Conservation (phyloP, 2,329 filamentous ascomycete genomes). For the Sphaerulina musiva region DNA sequence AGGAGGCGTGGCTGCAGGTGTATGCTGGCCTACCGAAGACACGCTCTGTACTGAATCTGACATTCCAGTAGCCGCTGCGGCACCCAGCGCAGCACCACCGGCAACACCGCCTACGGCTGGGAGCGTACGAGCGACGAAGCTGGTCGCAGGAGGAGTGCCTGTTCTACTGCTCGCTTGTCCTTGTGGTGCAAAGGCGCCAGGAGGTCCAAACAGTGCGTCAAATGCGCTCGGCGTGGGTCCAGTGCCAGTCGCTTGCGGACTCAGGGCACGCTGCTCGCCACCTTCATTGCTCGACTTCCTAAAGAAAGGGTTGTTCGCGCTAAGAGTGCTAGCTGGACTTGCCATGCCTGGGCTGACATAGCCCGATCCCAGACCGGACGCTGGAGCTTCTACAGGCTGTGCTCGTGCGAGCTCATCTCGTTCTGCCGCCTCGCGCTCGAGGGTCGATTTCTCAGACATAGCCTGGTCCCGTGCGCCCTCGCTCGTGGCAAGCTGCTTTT, state of each 20-base stretch:
- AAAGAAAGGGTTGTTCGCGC: conserved; percentile 91
- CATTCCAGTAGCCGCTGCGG: conserved; percentile 18
- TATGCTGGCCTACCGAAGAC: conserved; percentile 37
- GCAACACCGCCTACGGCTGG: conserved; percentile 12
- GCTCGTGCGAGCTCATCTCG: conserved; percentile 19
- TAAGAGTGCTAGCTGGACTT: conserved; percentile 25
- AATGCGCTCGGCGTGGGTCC: conserved; percentile 34
- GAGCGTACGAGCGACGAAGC: conserved; percentile 25
- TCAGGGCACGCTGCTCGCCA: conserved; percentile 21
- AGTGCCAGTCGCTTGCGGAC: conserved; percentile 19
- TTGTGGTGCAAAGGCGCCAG: conserved; percentile 37
- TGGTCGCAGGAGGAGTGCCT: conserved; percentile 31
- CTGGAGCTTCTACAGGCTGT: conserved; percentile 16
- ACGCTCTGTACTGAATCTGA: conserved; percentile 27
- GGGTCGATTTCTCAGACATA: conserved; percentile 67
- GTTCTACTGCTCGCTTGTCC: conserved; percentile 24
- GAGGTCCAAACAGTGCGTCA: conserved; percentile 35
- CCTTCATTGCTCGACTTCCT: conserved; percentile 45
- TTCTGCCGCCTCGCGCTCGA: conserved; percentile 49
- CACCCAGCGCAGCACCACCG: conserved; percentile 8
- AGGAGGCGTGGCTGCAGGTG: conserved; percentile 58
- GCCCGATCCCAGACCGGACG: conserved; percentile 9
- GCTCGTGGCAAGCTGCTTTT: conserved; percentile 87
- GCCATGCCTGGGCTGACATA: conserved; percentile 13
- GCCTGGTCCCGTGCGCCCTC: conserved; percentile 85